Percentiles rank a stretch among this genome's conserved stretches.
Conservation (phyloP, 2,329 filamentous ascomycete species). For the Arthrobotrys sphaeroides region DNA sequence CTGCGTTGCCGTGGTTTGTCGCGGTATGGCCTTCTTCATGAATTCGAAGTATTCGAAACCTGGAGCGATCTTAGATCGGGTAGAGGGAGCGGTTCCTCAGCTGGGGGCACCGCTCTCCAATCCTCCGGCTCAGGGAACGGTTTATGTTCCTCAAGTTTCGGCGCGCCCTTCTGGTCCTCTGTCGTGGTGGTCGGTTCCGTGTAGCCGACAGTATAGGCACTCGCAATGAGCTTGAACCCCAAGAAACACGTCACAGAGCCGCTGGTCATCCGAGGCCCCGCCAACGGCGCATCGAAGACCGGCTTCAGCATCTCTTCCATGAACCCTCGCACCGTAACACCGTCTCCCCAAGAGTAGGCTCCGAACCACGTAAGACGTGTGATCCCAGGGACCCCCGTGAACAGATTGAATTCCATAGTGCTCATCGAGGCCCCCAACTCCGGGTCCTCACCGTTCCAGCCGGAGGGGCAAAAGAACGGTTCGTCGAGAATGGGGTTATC, state of each 20-base stretch:
- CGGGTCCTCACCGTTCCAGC: not conserved
- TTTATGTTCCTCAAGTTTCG: too few species aligned
- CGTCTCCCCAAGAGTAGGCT: not conserved
- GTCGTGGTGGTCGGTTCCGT: too few species aligned
- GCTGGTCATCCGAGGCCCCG: too few species aligned
- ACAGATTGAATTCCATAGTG: not conserved
- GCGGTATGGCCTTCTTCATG: too few species aligned
- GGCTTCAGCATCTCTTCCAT: constrained; percentile 9
- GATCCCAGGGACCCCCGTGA: not conserved
- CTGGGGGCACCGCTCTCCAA: too few species aligned
- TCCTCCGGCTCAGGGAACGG: too few species aligned
- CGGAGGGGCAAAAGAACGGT: not conserved
- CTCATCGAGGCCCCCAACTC: not conserved
- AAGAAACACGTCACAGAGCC: not conserved
- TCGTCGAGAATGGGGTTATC: constrained; percentile 8
- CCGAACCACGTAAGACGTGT: not conserved
- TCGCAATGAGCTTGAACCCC: not conserved
- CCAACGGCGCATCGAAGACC: not conserved
- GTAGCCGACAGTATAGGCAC: not conserved
- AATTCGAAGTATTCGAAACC: too few species aligned
- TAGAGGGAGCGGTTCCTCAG: too few species aligned
- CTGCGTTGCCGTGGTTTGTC: too few species aligned
- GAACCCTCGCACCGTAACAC: constrained; percentile 12
- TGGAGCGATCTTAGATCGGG: too few species aligned
- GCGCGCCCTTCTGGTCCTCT: too few species aligned